Evolutionary conservation across 2,329 filamentous ascomycete genomes (phyloP), one percentile per base, ranked within the genome.

Genomic region (Cercospora sesami): DNA sequence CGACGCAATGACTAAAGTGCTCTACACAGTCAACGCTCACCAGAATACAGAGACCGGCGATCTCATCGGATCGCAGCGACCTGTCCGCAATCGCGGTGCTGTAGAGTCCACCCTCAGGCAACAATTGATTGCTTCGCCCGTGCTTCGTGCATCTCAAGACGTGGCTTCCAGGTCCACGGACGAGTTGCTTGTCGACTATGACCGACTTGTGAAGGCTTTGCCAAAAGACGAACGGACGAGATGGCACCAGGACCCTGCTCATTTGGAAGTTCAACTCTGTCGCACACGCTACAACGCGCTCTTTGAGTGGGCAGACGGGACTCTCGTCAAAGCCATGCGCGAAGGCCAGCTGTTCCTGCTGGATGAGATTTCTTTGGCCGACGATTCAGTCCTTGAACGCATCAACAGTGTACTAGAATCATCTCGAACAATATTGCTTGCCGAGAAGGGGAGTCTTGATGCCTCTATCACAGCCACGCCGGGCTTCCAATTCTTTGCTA

Each of bases 1-100:
- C 3, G 91, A 96, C 75, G 90, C 92, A 4, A 86, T 92, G 70
- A 83, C 85, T 16, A 93, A 90, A 74, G 84, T 91, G 70, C 83
- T 99, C 45, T 89, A 94, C 73, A 95, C 94, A 73, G 90, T 99
- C 75, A 99, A 99, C 77, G 95, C 96, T 2, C 96, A 99, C 79
- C 94, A 98, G 73, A 99, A 99, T 72, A 94, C 95, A 0, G 96
- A 99, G 79, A 98, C 96, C 0, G 94, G 95, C 16, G 95, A 99
- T 79, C 84, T 99, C 10, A 98, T 99, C 72, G 95, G 95, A 71
- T 95, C 95, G 3, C 95, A 99, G 79, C 85, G 95, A 68, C 95
- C 95, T 3, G 87, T 98, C 23, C 87, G 96, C 71, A 98, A 98
- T 78, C 88, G 94, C 51, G 87, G 89, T 14, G 87, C 87, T 1